Conservation (phyloP, 345 rosid species). For the Odontarrhena argentea region DNA sequence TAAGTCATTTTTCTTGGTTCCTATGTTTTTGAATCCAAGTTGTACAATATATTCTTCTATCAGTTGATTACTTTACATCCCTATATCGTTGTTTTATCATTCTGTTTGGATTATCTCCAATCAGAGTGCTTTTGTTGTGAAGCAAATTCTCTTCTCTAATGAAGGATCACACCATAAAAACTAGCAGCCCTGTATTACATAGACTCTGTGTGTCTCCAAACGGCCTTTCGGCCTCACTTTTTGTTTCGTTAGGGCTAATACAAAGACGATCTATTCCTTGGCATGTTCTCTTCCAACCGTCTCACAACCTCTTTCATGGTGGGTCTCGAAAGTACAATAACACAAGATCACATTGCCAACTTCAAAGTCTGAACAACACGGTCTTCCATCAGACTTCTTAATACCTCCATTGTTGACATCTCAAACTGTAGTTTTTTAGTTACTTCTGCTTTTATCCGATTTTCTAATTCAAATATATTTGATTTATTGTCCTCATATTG, state of each 20-base stretch:
- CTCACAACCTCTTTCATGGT: slow-evolving; percentile 85
- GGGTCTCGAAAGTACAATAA: slow-evolving; percentile 71
- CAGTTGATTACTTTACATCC: neutral
- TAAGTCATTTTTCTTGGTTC: slow-evolving; percentile 18
- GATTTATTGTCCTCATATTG: too few relatives aligned
- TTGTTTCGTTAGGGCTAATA: slow-evolving; percentile 75
- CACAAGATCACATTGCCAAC: slow-evolving; percentile 87
- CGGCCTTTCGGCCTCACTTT: slow-evolving; percentile 76
- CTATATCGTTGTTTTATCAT: neutral
- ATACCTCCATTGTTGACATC: slow-evolving; percentile 80
- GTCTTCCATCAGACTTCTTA: slow-evolving; percentile 82
- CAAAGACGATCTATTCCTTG: slow-evolving; percentile 74
- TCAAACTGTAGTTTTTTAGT: slow-evolving; percentile 26
- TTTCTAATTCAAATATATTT: too few relatives aligned
- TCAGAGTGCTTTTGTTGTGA: slow-evolving; percentile 8
- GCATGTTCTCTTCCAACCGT: slow-evolving; percentile 81
- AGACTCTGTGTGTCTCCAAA: slow-evolving; percentile 42
- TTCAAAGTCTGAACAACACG: slow-evolving; percentile 81
- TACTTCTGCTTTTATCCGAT: too few relatives aligned
- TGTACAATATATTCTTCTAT: slow-evolving; percentile 20
- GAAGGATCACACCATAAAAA: slow-evolving; percentile 2
- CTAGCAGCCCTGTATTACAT: neutral
- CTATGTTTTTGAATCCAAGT: slow-evolving; percentile 26
- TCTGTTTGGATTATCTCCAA: neutral
- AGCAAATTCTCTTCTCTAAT: neutral